Evolutionary conservation across 345 rosid species (phyloP).

Genomic region (Corchorus capsularis): DNA sequence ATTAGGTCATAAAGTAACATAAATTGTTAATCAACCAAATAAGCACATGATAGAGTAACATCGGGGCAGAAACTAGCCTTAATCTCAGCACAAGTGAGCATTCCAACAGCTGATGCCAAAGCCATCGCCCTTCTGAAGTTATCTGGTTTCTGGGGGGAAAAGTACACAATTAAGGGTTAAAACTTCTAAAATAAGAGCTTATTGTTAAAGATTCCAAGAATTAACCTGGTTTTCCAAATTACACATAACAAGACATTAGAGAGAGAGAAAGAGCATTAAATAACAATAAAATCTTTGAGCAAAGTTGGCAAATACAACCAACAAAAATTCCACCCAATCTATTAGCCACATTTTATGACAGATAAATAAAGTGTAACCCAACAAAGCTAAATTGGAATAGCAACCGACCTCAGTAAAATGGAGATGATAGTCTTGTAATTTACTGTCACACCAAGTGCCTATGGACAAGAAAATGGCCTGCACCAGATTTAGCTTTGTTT

Average conservation of each 20-base stretch:
- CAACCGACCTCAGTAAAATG: slow-evolving; percentile 73
- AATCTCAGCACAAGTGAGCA: slow-evolving; percentile 44
- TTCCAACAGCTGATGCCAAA: slow-evolving; percentile 64
- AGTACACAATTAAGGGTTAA: slow-evolving; percentile 12
- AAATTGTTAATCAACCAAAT: slow-evolving; percentile 13
- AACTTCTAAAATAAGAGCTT: background rate
- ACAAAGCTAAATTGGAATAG: slow-evolving; percentile 21
- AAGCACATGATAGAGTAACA: slow-evolving; percentile 14
- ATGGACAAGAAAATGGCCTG: slow-evolving; percentile 60
- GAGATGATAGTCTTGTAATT: slow-evolving; percentile 82
- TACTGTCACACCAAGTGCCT: slow-evolving; percentile 74
- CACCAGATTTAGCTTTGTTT: slow-evolving; percentile 47
- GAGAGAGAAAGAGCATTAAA: background rate
- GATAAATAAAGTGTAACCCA: slow-evolving; percentile 1
- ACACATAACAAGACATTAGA: background rate
- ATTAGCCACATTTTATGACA: background rate
- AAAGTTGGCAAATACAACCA: slow-evolving; percentile 6
- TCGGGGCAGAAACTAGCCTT: slow-evolving; percentile 57
- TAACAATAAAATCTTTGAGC: background rate
- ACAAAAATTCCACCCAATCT: background rate
- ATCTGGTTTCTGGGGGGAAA: slow-evolving; percentile 55
- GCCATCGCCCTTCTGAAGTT: slow-evolving; percentile 60
- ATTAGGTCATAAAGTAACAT: background rate
- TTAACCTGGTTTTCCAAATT: background rate
- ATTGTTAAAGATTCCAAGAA: background rate